Percentiles rank a stretch among this genome's conserved stretches.
Evolutionary conservation across 345 rosid species (phyloP).

Genomic region (Noccaea caerulescens): DNA sequence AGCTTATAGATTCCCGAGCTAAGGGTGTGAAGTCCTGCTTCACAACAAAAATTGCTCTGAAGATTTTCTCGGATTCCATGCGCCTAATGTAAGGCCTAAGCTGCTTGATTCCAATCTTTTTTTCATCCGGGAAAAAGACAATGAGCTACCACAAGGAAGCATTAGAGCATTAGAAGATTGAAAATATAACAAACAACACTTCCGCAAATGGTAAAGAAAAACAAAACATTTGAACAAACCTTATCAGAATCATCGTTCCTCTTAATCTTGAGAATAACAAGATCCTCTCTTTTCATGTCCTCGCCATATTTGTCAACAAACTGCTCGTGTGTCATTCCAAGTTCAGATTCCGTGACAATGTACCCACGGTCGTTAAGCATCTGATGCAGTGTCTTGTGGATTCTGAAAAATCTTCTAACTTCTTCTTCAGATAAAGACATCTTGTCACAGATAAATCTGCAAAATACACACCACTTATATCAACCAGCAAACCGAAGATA

Average conservation of each 20-base stretch:
- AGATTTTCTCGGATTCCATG: conserved; percentile 77
- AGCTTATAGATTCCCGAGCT: conserved; percentile 60
- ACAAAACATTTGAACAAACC: conserved; percentile 43
- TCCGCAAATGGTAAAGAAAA: not conserved
- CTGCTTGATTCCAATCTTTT: conserved; percentile 62
- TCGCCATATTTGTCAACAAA: conserved; percentile 60
- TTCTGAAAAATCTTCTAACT: conserved; percentile 57
- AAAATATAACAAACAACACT: not conserved
- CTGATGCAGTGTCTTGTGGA: conserved; percentile 60
- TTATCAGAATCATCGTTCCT: conserved; percentile 56
- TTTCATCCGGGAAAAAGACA: conserved; percentile 74
- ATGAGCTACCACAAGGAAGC: conserved; percentile 50
- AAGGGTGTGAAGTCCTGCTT: conserved; percentile 80
- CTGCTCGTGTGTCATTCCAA: conserved; percentile 52
- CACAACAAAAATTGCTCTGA: conserved; percentile 72
- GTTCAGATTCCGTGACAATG: conserved; percentile 58
- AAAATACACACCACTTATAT: not conserved
- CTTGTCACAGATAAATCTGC: conserved; percentile 27
- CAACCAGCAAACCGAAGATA: conserved; percentile 1
- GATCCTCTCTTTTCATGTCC: conserved; percentile 73
- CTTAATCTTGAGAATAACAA: conserved; percentile 53
- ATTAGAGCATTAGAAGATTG: not conserved
- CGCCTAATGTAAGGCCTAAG: conserved; percentile 63
- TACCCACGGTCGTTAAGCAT: conserved; percentile 74
- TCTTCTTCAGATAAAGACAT: conserved; percentile 65